Evolutionary conservation across 2,329 filamentous ascomycete genomes (phyloP).

Genomic region (Camillea tinctor): DNA sequence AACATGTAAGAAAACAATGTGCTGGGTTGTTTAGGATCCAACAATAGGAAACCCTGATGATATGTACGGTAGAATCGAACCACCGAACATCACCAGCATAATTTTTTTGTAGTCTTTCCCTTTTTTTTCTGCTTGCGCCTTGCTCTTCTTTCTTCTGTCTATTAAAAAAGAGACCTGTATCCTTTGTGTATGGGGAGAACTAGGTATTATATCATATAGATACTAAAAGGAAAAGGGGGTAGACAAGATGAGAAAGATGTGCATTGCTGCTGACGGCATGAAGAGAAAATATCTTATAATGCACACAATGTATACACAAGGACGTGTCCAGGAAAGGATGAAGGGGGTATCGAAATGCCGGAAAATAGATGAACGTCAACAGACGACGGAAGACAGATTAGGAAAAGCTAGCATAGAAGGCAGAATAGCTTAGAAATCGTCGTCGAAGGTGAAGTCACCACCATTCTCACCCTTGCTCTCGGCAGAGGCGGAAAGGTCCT

Average conservation of each 20-base stretch:
- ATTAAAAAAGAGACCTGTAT: neutral
- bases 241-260: neutral
- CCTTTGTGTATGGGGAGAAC: neutral
- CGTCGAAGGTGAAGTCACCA: slow-evolving; percentile 89
- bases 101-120: neutral
- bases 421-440: slow-evolving; percentile 81
- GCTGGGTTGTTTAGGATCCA: neutral
- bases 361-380: slow-evolving; percentile 10
- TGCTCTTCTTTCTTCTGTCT: neutral
- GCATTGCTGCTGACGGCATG: neutral
- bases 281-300: neutral
- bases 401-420: slow-evolving; percentile 15
- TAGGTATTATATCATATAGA: slow-evolving; percentile 11
- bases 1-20: neutral
- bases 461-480: slow-evolving; percentile 58
- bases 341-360: slow-evolving; percentile 25
- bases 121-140: neutral
- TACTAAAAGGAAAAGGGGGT: neutral
- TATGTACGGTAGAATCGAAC: neutral
- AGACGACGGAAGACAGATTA: slow-evolving; percentile 16
- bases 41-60: neutral
- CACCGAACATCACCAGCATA: neutral
- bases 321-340: slow-evolving; percentile 15
- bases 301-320: neutral
- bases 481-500: slow-evolving; percentile 43